These are phyloP conservation scores for Aegilops sharonensis DNA, from an alignment of 176 grass and related monocot genomes.

Conservation along the genomic window DNA sequence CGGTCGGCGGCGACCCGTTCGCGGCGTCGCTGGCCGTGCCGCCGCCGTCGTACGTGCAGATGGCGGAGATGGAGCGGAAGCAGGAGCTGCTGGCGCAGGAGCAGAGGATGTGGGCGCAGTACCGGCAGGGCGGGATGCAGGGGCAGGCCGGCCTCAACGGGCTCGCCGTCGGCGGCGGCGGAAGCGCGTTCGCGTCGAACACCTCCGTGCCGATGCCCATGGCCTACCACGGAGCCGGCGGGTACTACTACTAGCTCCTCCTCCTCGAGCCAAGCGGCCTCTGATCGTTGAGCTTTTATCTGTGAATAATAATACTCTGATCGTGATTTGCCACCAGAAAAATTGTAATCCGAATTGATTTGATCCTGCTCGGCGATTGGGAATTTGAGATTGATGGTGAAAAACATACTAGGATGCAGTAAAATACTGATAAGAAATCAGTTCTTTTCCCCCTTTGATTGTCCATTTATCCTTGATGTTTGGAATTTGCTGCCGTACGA, in stretches of 20 bases:
- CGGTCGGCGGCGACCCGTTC: conserved; percentile 62
- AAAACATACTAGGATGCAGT: background rate
- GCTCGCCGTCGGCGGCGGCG: conserved; percentile 15
- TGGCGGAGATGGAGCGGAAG: conserved; percentile 78
- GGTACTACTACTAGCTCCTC: conserved; percentile 38
- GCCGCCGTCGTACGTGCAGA: conserved; percentile 80
- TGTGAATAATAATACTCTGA: background rate
- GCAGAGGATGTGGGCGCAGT: conserved; percentile 77
- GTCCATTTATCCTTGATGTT: background rate
- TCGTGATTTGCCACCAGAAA: background rate
- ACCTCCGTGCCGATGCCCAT: conserved; percentile 42
- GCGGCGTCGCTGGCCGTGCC: conserved; percentile 61
- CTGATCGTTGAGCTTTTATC: background rate
- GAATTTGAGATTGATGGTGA: background rate
- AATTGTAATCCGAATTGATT: background rate
- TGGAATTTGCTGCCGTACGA: background rate
- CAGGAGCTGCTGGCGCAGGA: conserved; percentile 74
- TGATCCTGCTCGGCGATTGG: background rate
- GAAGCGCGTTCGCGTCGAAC: conserved; percentile 38
- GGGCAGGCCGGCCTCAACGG: conserved; percentile 42
- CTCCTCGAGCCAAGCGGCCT: background rate
- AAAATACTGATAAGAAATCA: background rate
- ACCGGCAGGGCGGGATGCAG: conserved; percentile 62
- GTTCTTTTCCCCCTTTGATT: too few relatives aligned
- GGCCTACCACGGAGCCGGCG: conserved; percentile 37